A percentile compares a stretch with the other conserved stretches of the same genome.
Evolutionary conservation across 2,329 filamentous ascomycete species (phyloP).

Genomic region (Cladosporium velox): DNA sequence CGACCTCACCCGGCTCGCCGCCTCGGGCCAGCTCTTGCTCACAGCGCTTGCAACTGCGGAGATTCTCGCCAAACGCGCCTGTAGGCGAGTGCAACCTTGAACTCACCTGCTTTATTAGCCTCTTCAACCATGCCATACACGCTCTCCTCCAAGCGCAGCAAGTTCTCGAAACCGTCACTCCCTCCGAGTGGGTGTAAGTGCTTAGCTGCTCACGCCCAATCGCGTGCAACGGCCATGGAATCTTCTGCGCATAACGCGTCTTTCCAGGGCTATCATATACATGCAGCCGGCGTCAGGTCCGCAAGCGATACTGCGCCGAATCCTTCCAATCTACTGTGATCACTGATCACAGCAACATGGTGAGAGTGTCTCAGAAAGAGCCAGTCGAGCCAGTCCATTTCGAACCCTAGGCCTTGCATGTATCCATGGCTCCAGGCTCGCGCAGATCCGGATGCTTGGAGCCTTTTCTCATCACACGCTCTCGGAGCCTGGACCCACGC

Average conservation of each 20-base stretch:
- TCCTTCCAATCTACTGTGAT: not conserved
- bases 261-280: not conserved
- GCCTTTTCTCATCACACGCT: not conserved
- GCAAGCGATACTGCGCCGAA: not conserved
- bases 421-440: slow-evolving; percentile 7
- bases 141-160: not conserved
- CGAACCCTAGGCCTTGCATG: not conserved
- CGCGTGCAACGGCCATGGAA: not conserved
- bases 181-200: not conserved
- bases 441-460: not conserved
- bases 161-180: not conserved
- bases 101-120: slow-evolving; percentile 10
- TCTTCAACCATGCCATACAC: slow-evolving; percentile 8
- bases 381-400: not conserved
- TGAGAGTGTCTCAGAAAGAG: not conserved
- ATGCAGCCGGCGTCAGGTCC: not conserved
- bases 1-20: not conserved
- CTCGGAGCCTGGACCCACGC: slow-evolving; percentile 15
- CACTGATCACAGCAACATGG: not conserved
- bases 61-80: not conserved
- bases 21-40: not conserved
- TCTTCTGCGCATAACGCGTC: not conserved
- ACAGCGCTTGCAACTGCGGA: slow-evolving; percentile 2
- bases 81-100: slow-evolving; percentile 14
- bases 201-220: not conserved